Evolutionary conservation across 129 eudicot species (phyloP), one percentile per base, ranked within the genome.

Genomic region (Oenanthe sinensis): DNA sequence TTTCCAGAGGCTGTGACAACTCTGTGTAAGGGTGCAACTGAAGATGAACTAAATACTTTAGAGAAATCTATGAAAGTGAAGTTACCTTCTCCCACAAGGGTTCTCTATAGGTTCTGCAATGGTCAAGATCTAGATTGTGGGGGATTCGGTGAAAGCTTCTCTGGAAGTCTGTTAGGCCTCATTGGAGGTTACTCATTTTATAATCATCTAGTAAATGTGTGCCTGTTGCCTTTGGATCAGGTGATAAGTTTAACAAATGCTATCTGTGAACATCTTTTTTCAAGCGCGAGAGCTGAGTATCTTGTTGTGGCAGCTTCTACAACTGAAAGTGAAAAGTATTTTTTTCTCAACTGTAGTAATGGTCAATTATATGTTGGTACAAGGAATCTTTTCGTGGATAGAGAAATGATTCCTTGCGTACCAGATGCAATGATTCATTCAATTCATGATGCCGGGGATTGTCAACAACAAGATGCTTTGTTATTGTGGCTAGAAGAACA

Each of bases 401-500:
- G 88, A 40, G 93, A 90, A 85, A 91, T 89, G 88, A 77, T 91
- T 77, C 93, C 97, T 55, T 94, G 98, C 85, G 98, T 94, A n/a
- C 97, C 97, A 12, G 79, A 80, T 45, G 81, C 79, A 46, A 68
- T 87, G 75, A 80, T 91, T 79, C 87, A 44, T 58, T 82, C 83
- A 0, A 83, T 81, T 24, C 92, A 83, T 83, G 91, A 82, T 78
- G 45, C 82, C 4, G 26, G 63, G 73, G 85, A 68, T 76, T 54
- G 63, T 60, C 45, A 75, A 17, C 88, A 85, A 75, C 97, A 88
- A 76, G 98, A 94, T 83, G 97, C 84, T 12, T 81, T 91, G 88
- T 69, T 94, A 48, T 73, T 94, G 79, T 94, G 97, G 98, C 86
- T 94, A 69, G 96, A 94, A 87, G 97, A 94, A 79, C 98, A 89